A percentile compares a stretch with the other conserved stretches of the same genome.
phyloP scores from a whole-genome alignment of 2,329 filamentous ascomycete species.

The Phaeosphaeriaceae sp. region DNA sequence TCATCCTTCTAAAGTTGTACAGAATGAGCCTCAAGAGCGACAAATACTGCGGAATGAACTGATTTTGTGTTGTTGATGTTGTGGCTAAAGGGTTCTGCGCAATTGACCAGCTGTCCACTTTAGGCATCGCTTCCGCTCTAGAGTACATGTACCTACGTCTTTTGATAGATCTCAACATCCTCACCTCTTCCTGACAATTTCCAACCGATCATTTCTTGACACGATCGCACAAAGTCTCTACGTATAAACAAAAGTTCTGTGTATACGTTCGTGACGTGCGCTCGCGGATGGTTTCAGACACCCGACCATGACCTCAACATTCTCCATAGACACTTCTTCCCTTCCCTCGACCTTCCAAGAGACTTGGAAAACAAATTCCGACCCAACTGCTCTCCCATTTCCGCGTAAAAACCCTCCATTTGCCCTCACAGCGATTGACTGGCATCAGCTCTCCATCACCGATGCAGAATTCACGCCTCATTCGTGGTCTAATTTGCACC shows the following conservation, averaged over 20 bases:
- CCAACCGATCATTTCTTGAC: neutral
- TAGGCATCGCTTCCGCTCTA: neutral
- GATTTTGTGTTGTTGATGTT: too few relatives aligned
- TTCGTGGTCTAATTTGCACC: conserved; percentile 41
- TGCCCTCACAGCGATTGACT: conserved; percentile 43
- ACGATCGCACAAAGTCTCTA: neutral
- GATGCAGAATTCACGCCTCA: conserved; percentile 45
- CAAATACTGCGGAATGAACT: neutral
- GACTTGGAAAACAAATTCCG: conserved; percentile 38
- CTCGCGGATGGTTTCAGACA: neutral
- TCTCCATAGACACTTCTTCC: conserved; percentile 30
- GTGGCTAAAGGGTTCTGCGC: neutral
- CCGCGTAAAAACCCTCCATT: conserved; percentile 45
- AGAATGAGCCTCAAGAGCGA: too few relatives aligned
- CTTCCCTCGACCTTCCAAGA: conserved; percentile 40
- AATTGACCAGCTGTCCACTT: neutral
- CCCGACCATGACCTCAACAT: conserved; percentile 14
- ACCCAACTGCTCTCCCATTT: conserved; percentile 46
- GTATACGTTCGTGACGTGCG: too few relatives aligned
- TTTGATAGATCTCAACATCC: too few relatives aligned
- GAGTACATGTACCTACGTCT: neutral
- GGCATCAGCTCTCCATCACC: conserved; percentile 41
- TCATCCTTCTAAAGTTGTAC: too few relatives aligned
- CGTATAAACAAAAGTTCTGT: too few relatives aligned
- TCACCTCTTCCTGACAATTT: neutral